Conservation (phyloP, 1,284 basidiomycete genomes). For the Irpex rosettiformis region DNA sequence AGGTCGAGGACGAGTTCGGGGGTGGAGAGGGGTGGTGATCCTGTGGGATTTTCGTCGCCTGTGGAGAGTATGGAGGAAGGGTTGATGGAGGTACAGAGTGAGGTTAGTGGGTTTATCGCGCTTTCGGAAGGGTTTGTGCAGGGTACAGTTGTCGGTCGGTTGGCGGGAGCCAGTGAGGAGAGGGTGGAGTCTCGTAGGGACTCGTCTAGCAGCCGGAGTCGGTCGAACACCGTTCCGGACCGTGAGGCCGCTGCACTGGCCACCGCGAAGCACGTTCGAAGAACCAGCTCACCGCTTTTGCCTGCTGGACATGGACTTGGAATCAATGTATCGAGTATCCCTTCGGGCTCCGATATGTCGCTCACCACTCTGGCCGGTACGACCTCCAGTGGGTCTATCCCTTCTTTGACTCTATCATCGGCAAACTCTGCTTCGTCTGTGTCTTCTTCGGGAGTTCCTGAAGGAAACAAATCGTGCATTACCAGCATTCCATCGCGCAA, state of each 20-base stretch:
- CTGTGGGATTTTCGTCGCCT: constrained; percentile 19
- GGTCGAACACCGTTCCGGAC: constrained; percentile 27
- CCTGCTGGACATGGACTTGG: constrained; percentile 8
- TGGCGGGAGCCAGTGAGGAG: not conserved
- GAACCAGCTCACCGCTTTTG: constrained; percentile 28
- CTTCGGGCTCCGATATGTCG: constrained; percentile 18
- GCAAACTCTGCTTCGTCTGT: constrained; percentile 14
- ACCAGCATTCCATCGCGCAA: too few species aligned
- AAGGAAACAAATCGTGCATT: constrained; percentile 2
- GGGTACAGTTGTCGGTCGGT: not conserved
- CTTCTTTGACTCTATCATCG: constrained; percentile 22
- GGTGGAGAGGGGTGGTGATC: constrained; percentile 1
- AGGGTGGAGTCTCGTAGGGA: not conserved
- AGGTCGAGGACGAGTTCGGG: constrained; percentile 8
- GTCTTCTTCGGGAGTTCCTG: constrained; percentile 20
- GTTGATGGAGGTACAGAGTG: constrained; percentile 26
- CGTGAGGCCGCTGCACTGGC: constrained; percentile 3
- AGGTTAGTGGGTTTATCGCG: constrained; percentile 27
- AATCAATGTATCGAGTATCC: constrained; percentile 5
- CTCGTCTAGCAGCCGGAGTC: constrained; percentile 10
- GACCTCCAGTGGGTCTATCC: constrained; percentile 18
- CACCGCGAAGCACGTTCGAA: constrained; percentile 18
- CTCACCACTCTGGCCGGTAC: constrained; percentile 18
- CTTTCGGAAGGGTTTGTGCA: constrained; percentile 4
- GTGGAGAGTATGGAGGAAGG: constrained; percentile 29